Evolutionary conservation across 2,329 filamentous ascomycete species (phyloP).

Genomic region (Microascus cirrosus): DNA sequence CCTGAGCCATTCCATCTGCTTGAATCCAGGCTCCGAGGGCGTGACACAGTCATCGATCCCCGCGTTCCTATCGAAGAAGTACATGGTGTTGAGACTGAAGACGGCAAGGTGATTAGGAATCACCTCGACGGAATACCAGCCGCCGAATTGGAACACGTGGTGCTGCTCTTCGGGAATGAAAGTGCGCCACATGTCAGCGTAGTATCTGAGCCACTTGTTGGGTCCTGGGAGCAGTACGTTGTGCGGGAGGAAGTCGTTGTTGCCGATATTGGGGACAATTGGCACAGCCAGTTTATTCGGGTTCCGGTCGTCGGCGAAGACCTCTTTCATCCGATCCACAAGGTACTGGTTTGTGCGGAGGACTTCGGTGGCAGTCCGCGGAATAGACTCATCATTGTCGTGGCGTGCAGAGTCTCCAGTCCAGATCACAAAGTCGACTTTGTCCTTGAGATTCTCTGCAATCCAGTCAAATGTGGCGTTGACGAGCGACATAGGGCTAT

Average conservation of each 20-base stretch:
- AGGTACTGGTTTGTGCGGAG: conserved; percentile 64
- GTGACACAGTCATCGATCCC: conserved; percentile 82
- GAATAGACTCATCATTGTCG: conserved; percentile 73
- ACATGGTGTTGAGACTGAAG: conserved; percentile 91
- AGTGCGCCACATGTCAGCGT: conserved; percentile 65
- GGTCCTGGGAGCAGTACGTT: conserved; percentile 84
- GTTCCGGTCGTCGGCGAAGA: conserved; percentile 49
- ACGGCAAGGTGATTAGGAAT: conserved; percentile 77
- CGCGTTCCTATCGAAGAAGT: conserved; percentile 88
- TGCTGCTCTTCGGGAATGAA: conserved; percentile 91
- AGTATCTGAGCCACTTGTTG: conserved; percentile 73
- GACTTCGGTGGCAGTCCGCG: conserved; percentile 67
- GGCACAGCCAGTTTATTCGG: conserved; percentile 56
- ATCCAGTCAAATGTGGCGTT: conserved; percentile 92
- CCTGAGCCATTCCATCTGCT: conserved; percentile 93
- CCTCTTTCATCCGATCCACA: conserved; percentile 62
- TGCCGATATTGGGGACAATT: conserved; percentile 82
- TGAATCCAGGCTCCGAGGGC: conserved; percentile 75
- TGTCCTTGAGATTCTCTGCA: conserved; percentile 59
- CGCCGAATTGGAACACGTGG: conserved; percentile 82
- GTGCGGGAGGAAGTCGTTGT: conserved; percentile 95
- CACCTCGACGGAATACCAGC: conserved; percentile 91
- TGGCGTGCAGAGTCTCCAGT: conserved; percentile 85
- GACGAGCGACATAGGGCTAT: conserved; percentile 68
- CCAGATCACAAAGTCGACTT: conserved; percentile 86